Percentiles rank a stretch among this genome's conserved stretches.
These are phyloP conservation scores for Ogataea henricii DNA, from an alignment of 805 yeast genomes.

Conservation along the genomic window DNA sequence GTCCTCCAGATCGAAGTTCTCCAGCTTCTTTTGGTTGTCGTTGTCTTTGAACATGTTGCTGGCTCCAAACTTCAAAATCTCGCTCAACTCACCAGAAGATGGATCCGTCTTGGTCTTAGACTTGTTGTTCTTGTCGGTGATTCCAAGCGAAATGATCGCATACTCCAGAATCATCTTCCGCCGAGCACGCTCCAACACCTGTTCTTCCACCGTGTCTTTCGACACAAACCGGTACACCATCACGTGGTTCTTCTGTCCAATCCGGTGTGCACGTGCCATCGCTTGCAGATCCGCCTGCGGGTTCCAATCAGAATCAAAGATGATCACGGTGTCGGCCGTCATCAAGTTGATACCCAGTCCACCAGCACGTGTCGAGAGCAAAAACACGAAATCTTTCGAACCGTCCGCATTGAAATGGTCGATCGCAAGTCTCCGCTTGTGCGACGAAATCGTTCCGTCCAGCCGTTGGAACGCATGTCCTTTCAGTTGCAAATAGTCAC, in stretches of 20 bases:
- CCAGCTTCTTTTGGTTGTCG: slow-evolving; percentile 94
- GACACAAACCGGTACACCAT: slow-evolving; percentile 97
- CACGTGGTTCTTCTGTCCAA: slow-evolving; percentile 98
- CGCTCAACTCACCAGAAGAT: slow-evolving; percentile 78
- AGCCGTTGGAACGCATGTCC: slow-evolving; percentile 88
- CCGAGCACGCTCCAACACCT: slow-evolving; percentile 93
- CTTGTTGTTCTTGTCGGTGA: slow-evolving; percentile 64
- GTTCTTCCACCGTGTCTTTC: slow-evolving; percentile 97
- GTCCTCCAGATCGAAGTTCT: slow-evolving; percentile 92
- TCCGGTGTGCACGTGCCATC: slow-evolving; percentile 99
- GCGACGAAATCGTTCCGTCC: slow-evolving; percentile 95
- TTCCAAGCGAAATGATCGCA: slow-evolving; percentile 95
- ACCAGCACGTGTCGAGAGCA: slow-evolving; percentile 96
- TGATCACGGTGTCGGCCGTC: slow-evolving; percentile 99
- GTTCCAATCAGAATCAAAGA: slow-evolving; percentile 98
- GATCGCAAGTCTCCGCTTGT: slow-evolving; percentile 89
- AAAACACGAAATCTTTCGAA: slow-evolving; percentile 86
- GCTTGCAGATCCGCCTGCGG: slow-evolving; percentile 99
- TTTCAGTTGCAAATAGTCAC: slow-evolving; percentile 86
- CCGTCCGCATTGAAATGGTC: slow-evolving; percentile 96
- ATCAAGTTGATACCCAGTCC: slow-evolving; percentile 96
- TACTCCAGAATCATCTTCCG: slow-evolving; percentile 98
- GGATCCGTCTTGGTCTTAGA: slow-evolving; percentile 71
- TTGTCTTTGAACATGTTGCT: slow-evolving; percentile 95
- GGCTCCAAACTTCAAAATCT: slow-evolving; percentile 96